Base-by-base conservation (phyloP, 2,329 filamentous ascomycete species). In the Penicillium decumbens region DNA sequence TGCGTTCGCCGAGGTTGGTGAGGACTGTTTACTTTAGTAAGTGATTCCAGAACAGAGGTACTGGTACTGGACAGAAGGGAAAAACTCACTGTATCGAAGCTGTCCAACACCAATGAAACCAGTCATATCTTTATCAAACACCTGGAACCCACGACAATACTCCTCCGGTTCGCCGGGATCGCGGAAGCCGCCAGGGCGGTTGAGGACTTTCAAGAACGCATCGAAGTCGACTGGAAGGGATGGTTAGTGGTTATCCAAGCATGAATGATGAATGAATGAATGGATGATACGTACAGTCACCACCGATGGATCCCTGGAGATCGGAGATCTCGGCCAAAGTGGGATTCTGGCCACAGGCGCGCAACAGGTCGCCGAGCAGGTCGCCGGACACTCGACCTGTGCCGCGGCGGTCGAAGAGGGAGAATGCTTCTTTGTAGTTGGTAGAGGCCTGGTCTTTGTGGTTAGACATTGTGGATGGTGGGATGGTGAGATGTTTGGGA, bases 401-500 rank as follows among this genome's bases (percentile, higher is more conserved):
- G 70, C 93, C 93, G 73, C 93, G 92, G 85, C 96, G 97, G 81
- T 98, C 93, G 80, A 97, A 98, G 72, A 98, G 88, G 66, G 91
- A 91, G 77, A 98, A 98, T 63, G 93, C 93, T 85, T 98, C 93
- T 81, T 97, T 97, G 89, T 97, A 98, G 86, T 98, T 97, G 78
- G 92, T 97, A 54, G 82, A 83, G 70, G 82, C 80, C 82, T 85
- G 80, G 32, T 68, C 64, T 55, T 64, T 43, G 42, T 60, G 67
- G 50, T 60, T 66, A 56, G 50, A 46, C 53, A 58, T 57, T 10
- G 10, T 29, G 28, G 40, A 50, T 55, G 52, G 46, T 41, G 45
- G 38, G 29, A 37, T 43, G 41, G 29, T 35, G 18, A 13, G 32
- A 38, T 13, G 45, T n/a, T 40, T 32, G 47, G 45, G 43, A 15